Base-by-base conservation (phyloP, 2,329 filamentous ascomycete species). In the Hysterium pulicare region DNA sequence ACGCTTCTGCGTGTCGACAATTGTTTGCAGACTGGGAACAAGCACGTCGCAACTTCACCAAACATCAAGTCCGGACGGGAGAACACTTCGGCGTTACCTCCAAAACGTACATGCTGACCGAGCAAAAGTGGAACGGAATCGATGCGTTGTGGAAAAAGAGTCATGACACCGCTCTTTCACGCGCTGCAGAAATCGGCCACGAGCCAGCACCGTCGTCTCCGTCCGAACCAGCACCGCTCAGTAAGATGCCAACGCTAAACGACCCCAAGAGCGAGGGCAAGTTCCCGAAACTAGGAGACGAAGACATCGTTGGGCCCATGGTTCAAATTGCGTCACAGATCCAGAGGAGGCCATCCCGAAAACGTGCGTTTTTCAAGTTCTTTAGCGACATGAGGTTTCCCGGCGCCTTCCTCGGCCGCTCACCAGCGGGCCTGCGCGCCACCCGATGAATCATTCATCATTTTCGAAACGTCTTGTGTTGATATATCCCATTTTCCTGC, bases 291-390 rank as follows among this genome's bases (percentile, higher is more conserved):
- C 79, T 91, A 23, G 90, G 90, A 40, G 90, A 95, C 57, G 85
- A 90, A 55, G 90, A 95, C 65, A 94, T 96, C 61, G 89, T 96
- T 33, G 90, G 90, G 1, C 90, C 90, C 5, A 95, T 96, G 90
- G 81, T 82, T 54, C 77, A 71, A 50, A 47, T 68, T 46, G 52
- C 62, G 26, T 50, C 59, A 10, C 57, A 62, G 44, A 66, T 69
- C 42, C 68, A 68, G 28, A 60, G 58, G 44, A 68, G 58, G 19
- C 56, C 60, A 1, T 38, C 58, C 20, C 59, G 57, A 20, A 68
- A 67, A 50, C 62, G 62, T 40, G 59, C 61, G 6, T 66, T 67
- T 41, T 55, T 66, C 51, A 66, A 61, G 45, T 66, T 67, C 44
- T 55, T 68, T 40, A 59, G 51, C 49, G 66, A 67, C 50, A 51